Percentiles rank a stretch among this genome's conserved stretches.
These are phyloP conservation scores for Eucalyptus marginata DNA, from an alignment of 345 rosid species.

Conservation along the genomic window DNA sequence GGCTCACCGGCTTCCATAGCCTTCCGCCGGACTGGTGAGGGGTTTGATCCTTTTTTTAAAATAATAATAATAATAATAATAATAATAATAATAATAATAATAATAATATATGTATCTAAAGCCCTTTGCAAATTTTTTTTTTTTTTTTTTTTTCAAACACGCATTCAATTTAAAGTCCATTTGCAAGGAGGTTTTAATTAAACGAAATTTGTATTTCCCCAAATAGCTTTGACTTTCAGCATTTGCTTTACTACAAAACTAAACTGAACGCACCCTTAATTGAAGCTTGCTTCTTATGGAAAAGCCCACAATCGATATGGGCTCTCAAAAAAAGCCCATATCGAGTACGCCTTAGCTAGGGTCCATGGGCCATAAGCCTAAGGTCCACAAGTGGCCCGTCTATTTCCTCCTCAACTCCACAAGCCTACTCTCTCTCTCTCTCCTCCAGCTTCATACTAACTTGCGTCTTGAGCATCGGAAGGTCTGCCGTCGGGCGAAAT, in stretches of 20 bases:
- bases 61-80: no score
- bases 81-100: no score
- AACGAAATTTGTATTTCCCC: accelerated
- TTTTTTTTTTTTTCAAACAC: accelerated
- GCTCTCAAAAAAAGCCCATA: neutral
- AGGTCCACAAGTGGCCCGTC: neutral
- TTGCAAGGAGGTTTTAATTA: accelerated
- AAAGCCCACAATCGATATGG: neutral
- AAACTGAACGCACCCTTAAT: accelerated
- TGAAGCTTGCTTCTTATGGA: neutral
- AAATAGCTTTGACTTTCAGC: accelerated
- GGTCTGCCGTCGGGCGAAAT: neutral
- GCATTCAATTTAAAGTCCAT: accelerated
- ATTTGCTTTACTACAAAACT: no score
- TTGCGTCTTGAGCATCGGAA: neutral
- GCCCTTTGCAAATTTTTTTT: accelerated
- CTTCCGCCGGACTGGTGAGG: accelerated
- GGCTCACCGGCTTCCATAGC: no score
- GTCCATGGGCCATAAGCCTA: neutral
- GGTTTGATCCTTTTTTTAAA: no score
- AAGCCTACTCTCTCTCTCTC: neutral
- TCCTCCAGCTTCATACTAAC: neutral
- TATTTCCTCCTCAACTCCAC: neutral
- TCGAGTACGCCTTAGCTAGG: neutral
- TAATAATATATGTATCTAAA: no score